Conservation (phyloP, 257 asterid genomes). For the Ilex asprella region DNA sequence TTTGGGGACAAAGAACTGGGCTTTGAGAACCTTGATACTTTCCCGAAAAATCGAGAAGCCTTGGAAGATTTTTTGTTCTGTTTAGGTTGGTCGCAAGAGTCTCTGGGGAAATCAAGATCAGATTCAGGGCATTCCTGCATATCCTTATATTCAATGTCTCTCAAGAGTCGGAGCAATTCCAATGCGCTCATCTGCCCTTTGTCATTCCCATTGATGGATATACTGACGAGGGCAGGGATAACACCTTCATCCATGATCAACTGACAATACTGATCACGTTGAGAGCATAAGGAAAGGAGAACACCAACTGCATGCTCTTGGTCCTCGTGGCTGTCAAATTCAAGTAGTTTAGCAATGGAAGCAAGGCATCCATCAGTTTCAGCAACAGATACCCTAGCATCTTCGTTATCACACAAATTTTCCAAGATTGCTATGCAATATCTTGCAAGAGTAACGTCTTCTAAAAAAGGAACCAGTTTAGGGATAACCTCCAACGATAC, state of each 20-base stretch:
- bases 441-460: constrained; percentile 29
- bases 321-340: constrained; percentile 38
- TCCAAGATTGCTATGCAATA: constrained; percentile 45
- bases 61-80: constrained; percentile 25
- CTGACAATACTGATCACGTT: constrained; percentile 33
- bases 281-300: constrained; percentile 68
- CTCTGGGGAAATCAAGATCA: constrained; percentile 5
- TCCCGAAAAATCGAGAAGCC: constrained; percentile 33
- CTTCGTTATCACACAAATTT: constrained; percentile 34
- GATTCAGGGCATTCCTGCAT: constrained; percentile 23
- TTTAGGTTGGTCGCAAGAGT: constrained; percentile 12
- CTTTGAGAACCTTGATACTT: constrained; percentile 29
- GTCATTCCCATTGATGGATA: constrained; percentile 54
- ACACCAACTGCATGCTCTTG: constrained; percentile 67
- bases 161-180: constrained; percentile 60
- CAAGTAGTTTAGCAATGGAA: constrained; percentile 50
- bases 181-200: constrained; percentile 53
- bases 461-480: constrained; percentile 42
- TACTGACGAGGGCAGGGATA: constrained; percentile 45
- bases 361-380: constrained; percentile 63
- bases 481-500: constrained; percentile 39
- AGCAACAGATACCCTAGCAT: constrained; percentile 36
- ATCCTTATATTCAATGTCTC: constrained; percentile 26
- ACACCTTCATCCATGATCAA: constrained; percentile 68
- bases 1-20: constrained; percentile 13